These are phyloP conservation scores for Oryza officinalis DNA, from an alignment of 176 grass and related monocot genomes.

Conservation along the genomic window DNA sequence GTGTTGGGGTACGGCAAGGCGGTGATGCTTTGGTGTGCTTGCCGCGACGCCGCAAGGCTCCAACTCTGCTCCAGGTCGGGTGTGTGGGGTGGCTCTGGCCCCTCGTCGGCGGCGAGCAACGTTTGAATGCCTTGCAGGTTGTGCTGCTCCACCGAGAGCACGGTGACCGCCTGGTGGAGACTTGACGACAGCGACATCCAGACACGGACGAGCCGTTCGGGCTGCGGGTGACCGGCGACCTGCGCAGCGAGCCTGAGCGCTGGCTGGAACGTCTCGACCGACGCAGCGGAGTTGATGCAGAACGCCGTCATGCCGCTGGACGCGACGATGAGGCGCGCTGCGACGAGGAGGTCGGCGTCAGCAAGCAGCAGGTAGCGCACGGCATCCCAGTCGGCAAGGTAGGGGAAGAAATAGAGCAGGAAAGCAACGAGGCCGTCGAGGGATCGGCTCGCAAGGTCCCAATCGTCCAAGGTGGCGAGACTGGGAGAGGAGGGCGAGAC, in stretches of 20 bases:
- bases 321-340: background rate
- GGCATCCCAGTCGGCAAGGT: background rate
- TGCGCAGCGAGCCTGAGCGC: background rate
- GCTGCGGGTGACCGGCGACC: background rate
- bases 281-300: background rate
- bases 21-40: too few relatives aligned
- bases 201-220: background rate
- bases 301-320: background rate
- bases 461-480: too few relatives aligned
- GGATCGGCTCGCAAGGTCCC: background rate
- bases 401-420: background rate
- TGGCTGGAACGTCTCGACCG: background rate
- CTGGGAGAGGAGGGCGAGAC: too few relatives aligned
- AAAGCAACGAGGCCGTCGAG: too few relatives aligned
- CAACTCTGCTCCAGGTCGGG: too few relatives aligned
- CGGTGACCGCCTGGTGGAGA: background rate
- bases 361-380: too few relatives aligned
- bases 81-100: too few relatives aligned
- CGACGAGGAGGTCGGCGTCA: too few relatives aligned
- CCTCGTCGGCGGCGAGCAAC: too few relatives aligned
- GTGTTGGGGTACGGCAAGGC: too few relatives aligned
- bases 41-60: too few relatives aligned
- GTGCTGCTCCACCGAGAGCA: background rate
- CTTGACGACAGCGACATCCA: background rate
- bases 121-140: background rate